Conservation (phyloP, 2,329 filamentous ascomycete species). For the Esteya vermicola region DNA sequence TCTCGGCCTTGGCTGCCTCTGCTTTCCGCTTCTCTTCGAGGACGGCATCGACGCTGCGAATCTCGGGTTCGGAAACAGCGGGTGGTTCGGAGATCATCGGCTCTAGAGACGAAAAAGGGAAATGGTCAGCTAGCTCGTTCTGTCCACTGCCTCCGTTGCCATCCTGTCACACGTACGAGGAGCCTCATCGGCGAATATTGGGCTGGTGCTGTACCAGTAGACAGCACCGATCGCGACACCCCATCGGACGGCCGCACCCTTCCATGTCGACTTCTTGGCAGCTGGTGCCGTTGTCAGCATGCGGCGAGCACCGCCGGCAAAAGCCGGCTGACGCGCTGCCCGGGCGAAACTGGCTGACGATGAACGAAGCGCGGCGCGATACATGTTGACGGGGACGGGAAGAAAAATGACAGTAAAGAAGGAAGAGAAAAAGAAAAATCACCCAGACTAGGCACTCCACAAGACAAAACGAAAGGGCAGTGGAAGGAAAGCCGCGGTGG, state of each 20-base stretch:
- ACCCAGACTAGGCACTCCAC: background rate
- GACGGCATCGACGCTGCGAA: conserved; percentile 53
- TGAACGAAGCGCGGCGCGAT: conserved; percentile 35
- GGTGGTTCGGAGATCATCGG: conserved; percentile 25
- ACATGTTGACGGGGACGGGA: conserved; percentile 26
- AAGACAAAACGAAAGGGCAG: background rate
- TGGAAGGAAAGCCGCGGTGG: background rate
- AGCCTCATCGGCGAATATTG: conserved; percentile 73
- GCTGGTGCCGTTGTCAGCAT: conserved; percentile 41
- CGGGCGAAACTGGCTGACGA: conserved; percentile 27
- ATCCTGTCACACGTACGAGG: conserved; percentile 41
- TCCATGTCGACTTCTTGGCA: conserved; percentile 66
- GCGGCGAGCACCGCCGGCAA: conserved; percentile 28
- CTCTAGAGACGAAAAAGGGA: conserved; percentile 13
- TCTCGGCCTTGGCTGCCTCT: conserved; percentile 16
- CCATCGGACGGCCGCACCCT: conserved; percentile 59
- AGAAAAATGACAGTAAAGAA: background rate
- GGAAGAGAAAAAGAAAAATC: background rate
- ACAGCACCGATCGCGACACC: conserved; percentile 61
- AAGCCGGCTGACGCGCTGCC: conserved; percentile 23
- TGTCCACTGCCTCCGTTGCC: too few relatives aligned
- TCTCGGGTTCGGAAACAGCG: conserved; percentile 40
- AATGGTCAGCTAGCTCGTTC: background rate
- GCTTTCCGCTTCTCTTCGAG: conserved; percentile 45
- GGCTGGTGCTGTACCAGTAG: conserved; percentile 91